A percentile compares a stretch with the other conserved stretches of the same genome.
These are phyloP conservation scores for Postia placenta DNA, from an alignment of 768 basidiomycete species.

Conservation along the genomic window DNA sequence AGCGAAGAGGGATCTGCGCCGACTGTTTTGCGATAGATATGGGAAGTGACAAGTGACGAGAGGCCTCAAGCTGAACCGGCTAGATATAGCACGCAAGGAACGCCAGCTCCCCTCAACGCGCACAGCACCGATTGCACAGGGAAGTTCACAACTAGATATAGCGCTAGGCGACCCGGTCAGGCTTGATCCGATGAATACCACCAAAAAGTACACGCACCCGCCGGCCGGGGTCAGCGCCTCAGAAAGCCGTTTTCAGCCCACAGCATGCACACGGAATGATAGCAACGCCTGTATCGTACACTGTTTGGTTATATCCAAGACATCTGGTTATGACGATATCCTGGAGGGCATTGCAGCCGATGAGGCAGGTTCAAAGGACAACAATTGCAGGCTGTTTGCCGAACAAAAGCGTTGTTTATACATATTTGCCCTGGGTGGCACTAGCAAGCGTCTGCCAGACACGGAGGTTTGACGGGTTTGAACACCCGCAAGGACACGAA, in stretches of 20 bases:
- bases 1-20: not conserved
- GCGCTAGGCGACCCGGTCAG: not conserved
- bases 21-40: not conserved
- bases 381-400: too few relatives aligned
- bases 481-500: too few relatives aligned
- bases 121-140: conserved; percentile 1
- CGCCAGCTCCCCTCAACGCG: not conserved
- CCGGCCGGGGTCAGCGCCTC: not conserved
- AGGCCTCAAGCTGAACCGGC: not conserved
- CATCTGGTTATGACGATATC: too few relatives aligned
- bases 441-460: too few relatives aligned
- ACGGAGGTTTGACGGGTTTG: too few relatives aligned
- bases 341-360: too few relatives aligned
- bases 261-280: too few relatives aligned
- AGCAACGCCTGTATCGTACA: too few relatives aligned
- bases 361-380: too few relatives aligned
- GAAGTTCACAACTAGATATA: not conserved
- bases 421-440: too few relatives aligned
- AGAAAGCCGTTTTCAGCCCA: not conserved
- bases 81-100: conserved; percentile 5
- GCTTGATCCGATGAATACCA: not conserved
- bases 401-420: too few relatives aligned
- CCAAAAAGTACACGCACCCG: not conserved
- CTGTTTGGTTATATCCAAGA: too few relatives aligned
- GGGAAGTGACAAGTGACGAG: conserved; percentile 1